Base-by-base conservation (phyloP, 495 filamentous ascomycete species). In the Talaromyces ruber region DNA sequence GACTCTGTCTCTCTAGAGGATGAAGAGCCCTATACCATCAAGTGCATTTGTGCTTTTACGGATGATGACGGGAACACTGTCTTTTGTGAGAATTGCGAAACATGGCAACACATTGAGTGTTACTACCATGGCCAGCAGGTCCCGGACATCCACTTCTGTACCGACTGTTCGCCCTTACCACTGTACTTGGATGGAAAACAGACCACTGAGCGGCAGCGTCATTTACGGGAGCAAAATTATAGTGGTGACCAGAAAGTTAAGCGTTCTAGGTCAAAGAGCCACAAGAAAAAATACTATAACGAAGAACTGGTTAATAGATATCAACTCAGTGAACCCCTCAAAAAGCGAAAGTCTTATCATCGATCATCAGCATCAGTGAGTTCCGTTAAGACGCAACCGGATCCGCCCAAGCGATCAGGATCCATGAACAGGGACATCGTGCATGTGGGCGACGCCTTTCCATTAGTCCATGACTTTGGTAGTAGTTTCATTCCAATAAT, bases 41-140 rank as follows among this genome's bases (percentile, higher is more conserved):
- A 93, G 81, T 99, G 94, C 83, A 93, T 98, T 65, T 99, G 94
- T 76, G 82, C 86, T 68, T 97, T 86, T 71, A 66, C 84, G 68
- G 92, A 96, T 79, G 94, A 98, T 81, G 94, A 99, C 79, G 94
- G 95, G 69, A 91, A 88, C 73, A 99, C 95, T 61, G 94, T 99
- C 61, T 90, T 89, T 75, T 99, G 94, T 82, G 94, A 99, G 71
- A 79, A 77, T 61, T 99, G 94, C 76, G 89, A 96, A 70, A 95
- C 91, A 50, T 99, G 94, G 94, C 94, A 99, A 74, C 94, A 99
- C 74, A 93, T 95, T 64, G 84, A 90, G 66, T 99, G 94, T 76
- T 97, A 96, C 75, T 95, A 97, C 70, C 86, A 89, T 56, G 78
- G 84, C 58, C 82, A 81, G 56, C 81, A 84, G 37, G 87, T 95